Evolutionary conservation across 1,284 basidiomycete species (phyloP).

Genomic region (Puccinia sorghi): DNA sequence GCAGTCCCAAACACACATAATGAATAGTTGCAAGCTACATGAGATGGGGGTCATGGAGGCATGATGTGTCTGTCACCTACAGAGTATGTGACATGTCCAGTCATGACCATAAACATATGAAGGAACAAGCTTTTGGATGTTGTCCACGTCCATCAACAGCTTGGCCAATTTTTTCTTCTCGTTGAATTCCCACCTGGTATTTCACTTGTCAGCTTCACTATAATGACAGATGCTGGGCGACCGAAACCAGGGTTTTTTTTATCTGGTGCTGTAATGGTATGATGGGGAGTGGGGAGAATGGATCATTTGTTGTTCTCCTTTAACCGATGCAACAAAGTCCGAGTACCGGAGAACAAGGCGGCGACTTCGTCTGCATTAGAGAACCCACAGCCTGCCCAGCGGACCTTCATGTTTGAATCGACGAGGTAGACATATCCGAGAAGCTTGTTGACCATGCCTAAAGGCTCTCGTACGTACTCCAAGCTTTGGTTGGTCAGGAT

Average conservation of each 20-base stretch:
- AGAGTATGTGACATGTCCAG: no score
- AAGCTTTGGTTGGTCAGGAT: constrained; percentile 45
- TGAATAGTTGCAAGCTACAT: no score
- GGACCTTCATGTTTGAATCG: constrained; percentile 45
- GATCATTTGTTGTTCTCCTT: constrained; percentile 19
- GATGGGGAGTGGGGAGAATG: background rate
- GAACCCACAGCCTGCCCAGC: constrained; percentile 50
- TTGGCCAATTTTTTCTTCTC: no score
- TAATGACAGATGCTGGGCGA: background rate
- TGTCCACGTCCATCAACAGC: no score
- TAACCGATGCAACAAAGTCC: constrained; percentile 31
- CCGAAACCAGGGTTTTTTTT: constrained; percentile 6
- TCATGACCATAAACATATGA: no score
- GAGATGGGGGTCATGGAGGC: no score
- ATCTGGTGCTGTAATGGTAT: background rate
- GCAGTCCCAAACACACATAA: no score
- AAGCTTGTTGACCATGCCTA: constrained; percentile 48
- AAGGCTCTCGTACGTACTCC: constrained; percentile 48
- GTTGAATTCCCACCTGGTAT: no score
- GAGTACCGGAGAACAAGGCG: constrained; percentile 28
- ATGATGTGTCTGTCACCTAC: no score
- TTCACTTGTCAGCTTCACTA: background rate
- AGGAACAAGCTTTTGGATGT: no score
- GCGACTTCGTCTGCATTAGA: constrained; percentile 43
- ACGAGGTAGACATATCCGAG: constrained; percentile 45